phyloP scores from a whole-genome alignment of 2,329 filamentous ascomycete genomes.

The Septoria petroselini region DNA sequence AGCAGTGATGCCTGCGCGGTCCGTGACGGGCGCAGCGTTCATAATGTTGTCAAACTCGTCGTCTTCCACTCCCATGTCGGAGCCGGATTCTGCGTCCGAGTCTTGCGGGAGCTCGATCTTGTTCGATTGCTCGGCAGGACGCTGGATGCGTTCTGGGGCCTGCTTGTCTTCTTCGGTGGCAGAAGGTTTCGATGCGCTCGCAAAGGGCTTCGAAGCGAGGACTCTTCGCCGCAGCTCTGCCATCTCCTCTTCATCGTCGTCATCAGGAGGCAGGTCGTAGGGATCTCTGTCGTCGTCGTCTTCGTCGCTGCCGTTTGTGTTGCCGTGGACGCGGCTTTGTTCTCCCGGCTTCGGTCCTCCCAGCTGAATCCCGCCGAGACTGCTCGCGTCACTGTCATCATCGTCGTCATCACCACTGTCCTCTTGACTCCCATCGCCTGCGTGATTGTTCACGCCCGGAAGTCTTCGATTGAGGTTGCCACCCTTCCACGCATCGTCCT shows the following conservation, averaged over 20 bases:
- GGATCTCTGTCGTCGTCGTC: conserved; percentile 59
- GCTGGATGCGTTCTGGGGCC: conserved; percentile 59
- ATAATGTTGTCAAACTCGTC: conserved; percentile 92
- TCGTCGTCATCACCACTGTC: conserved; percentile 47
- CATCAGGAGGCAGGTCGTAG: conserved; percentile 70
- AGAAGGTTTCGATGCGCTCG: conserved; percentile 48
- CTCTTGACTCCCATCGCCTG: conserved; percentile 39
- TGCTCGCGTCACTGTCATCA: conserved; percentile 36
- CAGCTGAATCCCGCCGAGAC: conserved; percentile 37
- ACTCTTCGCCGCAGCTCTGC: conserved; percentile 85
- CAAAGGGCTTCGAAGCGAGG: conserved; percentile 85
- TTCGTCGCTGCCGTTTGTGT: conserved; percentile 46
- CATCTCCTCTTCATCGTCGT: conserved; percentile 87
- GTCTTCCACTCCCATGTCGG: conserved; percentile 64
- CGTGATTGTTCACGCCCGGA: conserved; percentile 53
- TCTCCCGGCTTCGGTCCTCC: conserved; percentile 52
- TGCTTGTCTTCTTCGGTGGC: conserved; percentile 51
- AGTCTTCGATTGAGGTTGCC: conserved; percentile 76
- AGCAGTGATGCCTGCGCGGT: conserved; percentile 70
- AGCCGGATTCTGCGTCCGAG: conserved; percentile 67
- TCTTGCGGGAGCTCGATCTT: conserved; percentile 43
- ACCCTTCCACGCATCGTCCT: conserved; percentile 79
- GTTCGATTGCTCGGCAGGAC: conserved; percentile 52
- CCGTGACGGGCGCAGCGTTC: conserved; percentile 82
- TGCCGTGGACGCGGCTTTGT: conserved; percentile 41